phyloP scores from a whole-genome alignment of 306 rosid genomes.

The Pyrus communis region DNA sequence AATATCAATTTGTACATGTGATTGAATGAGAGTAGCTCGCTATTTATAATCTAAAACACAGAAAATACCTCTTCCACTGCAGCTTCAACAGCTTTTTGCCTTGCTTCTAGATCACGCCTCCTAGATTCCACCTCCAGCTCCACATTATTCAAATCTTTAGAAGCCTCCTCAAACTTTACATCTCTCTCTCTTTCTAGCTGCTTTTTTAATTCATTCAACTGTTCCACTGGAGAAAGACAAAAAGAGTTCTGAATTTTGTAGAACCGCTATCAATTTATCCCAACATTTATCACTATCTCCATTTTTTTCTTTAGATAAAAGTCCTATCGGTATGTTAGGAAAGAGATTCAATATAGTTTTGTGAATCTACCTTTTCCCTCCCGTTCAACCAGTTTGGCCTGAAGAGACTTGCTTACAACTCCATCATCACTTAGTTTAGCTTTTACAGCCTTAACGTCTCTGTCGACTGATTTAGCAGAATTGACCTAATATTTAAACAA shows the following conservation, averaged over 20 bases:
- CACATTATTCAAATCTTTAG: conserved; percentile 31
- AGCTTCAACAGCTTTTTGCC: conserved; percentile 55
- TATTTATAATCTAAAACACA: neutral
- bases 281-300: neutral
- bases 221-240: conserved; percentile 40
- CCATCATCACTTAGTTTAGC: conserved; percentile 63
- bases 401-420: conserved; percentile 68
- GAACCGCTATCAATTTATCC: neutral
- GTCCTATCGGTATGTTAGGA: neutral
- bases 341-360: conserved; percentile 1
- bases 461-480: conserved; percentile 67
- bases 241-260: neutral
- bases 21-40: neutral
- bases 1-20: neutral
- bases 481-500: conserved; percentile 42
- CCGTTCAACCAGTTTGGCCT: conserved; percentile 58
- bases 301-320: no score
- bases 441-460: conserved; percentile 59
- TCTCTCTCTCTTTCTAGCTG: conserved; percentile 57
- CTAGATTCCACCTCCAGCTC: conserved; percentile 56
- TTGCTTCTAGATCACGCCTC: conserved; percentile 49
- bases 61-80: conserved; percentile 51
- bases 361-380: conserved; percentile 50
- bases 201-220: conserved; percentile 43
- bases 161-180: conserved; percentile 44